Evolutionary conservation across 768 basidiomycete genomes (phyloP).

Genomic region (Leucocoprinus sp.): DNA sequence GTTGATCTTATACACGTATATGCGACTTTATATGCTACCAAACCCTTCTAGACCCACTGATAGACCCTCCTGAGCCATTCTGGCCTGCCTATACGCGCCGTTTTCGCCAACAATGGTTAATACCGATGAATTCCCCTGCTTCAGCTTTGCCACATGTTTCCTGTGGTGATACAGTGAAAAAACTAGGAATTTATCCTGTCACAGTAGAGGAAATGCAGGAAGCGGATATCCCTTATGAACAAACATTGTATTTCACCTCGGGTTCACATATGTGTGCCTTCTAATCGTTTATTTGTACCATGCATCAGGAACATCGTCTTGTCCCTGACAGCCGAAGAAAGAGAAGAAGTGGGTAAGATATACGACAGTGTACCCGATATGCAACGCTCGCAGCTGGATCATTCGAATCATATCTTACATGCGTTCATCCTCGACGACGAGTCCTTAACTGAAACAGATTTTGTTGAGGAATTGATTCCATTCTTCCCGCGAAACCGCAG

Average conservation of each 20-base stretch:
- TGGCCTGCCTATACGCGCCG: conserved; percentile 38
- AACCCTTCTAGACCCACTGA: conserved; percentile 5
- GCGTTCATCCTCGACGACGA: conserved; percentile 12
- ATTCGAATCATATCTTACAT: conserved; percentile 22
- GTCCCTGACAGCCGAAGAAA: conserved; percentile 1
- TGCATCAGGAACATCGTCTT: conserved; percentile 6
- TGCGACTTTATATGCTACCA: background rate
- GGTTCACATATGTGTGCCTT: background rate
- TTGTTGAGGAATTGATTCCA: conserved; percentile 21
- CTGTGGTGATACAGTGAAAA: background rate
- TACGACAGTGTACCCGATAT: conserved; percentile 4
- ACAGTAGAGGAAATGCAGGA: conserved; percentile 18
- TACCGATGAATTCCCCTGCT: conserved; percentile 21
- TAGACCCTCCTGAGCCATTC: conserved; percentile 23
- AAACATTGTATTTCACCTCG: conserved; percentile 17
- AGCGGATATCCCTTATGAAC: conserved; percentile 15
- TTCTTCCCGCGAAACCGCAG: conserved; percentile 36
- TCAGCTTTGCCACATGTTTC: background rate
- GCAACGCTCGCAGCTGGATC: conserved; percentile 4
- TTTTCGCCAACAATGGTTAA: conserved; percentile 37
- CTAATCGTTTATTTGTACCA: background rate
- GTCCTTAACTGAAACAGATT: background rate
- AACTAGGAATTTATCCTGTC: conserved; percentile 16
- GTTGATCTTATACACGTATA: conserved; percentile 9
- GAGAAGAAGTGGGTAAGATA: background rate